phyloP scores from a whole-genome alignment of 2,329 filamentous ascomycete genomes.

The Graphiopsis chlorocephala region DNA sequence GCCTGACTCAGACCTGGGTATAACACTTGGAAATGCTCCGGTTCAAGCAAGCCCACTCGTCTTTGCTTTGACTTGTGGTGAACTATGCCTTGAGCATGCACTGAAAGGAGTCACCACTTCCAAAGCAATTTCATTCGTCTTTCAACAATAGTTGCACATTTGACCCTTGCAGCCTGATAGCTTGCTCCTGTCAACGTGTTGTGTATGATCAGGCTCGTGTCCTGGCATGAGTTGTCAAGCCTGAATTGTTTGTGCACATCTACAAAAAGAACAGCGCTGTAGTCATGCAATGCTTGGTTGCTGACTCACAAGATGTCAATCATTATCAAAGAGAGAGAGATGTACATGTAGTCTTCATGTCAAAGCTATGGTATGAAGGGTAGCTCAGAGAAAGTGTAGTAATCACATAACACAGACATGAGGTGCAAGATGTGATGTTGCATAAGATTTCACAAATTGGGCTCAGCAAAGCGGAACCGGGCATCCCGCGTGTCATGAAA shows the following conservation, averaged over 20 bases:
- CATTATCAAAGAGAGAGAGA: neutral
- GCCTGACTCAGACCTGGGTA: too few relatives aligned
- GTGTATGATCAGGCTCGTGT: neutral
- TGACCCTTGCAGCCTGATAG: neutral
- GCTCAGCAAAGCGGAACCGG: neutral
- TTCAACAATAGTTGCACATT: neutral
- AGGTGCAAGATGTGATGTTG: neutral
- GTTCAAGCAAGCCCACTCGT: too few relatives aligned
- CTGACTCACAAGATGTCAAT: neutral
- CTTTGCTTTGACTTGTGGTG: too few relatives aligned
- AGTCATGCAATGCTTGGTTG: neutral
- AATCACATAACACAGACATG: neutral
- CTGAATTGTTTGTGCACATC: neutral
- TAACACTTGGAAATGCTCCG: too few relatives aligned
- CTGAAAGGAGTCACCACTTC: neutral
- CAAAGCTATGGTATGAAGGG: too few relatives aligned
- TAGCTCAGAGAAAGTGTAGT: neutral
- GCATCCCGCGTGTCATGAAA: constrained; percentile 5
- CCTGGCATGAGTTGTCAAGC: neutral
- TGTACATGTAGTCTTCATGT: too few relatives aligned
- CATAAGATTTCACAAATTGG: constrained; percentile 1
- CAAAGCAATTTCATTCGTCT: neutral
- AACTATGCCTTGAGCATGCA: too few relatives aligned
- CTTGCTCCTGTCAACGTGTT: neutral
- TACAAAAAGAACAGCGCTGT: neutral